These are phyloP conservation scores for Phytophthora tentaculata DNA, from an alignment of 352 stramenopile species.

Conservation along the genomic window DNA sequence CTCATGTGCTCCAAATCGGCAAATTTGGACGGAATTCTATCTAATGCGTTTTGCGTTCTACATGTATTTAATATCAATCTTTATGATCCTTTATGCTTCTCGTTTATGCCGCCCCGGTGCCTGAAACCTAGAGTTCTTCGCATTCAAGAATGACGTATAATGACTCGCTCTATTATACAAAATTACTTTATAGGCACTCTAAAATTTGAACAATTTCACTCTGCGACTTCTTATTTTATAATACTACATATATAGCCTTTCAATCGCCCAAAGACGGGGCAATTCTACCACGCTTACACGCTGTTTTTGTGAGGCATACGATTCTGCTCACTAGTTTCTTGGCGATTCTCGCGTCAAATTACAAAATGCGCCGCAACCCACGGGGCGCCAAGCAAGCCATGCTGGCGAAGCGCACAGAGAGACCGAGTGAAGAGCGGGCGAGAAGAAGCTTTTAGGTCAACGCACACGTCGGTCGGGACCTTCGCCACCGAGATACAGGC, in stretches of 20 bases:
- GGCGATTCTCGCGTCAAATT: conserved; percentile 5
- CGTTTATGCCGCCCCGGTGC: too few species aligned
- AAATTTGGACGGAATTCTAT: too few species aligned
- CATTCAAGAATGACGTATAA: not conserved
- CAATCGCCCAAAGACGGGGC: not conserved
- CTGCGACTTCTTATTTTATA: not conserved
- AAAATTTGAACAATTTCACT: not conserved
- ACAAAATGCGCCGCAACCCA: conserved; percentile 16
- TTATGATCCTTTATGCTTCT: too few species aligned
- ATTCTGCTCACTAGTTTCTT: not conserved
- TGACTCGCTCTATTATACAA: not conserved
- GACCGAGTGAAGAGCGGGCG: conserved; percentile 18
- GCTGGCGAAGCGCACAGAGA: conserved; percentile 15
- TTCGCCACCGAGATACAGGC: not conserved
- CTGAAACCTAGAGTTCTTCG: too few species aligned
- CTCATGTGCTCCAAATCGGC: too few species aligned
- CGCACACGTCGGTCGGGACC: not conserved
- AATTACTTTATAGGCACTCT: not conserved
- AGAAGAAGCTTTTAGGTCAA: conserved; percentile 24
- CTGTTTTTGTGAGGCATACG: not conserved
- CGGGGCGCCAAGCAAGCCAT: conserved; percentile 24
- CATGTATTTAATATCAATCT: too few species aligned
- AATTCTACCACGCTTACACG: not conserved
- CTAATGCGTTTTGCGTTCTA: too few species aligned
- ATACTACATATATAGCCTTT: not conserved